Evolutionary conservation across 306 rosid genomes (phyloP), one percentile per base, ranked within the genome.

Genomic region (Myrica gale): DNA sequence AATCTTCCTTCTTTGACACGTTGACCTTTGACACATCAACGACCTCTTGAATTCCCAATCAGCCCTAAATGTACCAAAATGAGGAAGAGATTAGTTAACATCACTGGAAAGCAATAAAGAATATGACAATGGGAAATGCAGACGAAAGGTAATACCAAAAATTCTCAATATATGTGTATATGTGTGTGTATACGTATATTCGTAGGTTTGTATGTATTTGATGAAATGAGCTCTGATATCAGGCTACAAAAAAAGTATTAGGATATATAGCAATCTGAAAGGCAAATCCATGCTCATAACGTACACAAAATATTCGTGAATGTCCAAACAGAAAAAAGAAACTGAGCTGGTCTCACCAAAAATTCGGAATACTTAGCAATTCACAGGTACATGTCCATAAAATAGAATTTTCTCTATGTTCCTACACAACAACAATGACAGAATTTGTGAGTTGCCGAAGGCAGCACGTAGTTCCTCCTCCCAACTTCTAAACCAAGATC

Each of bases 371-470:
- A 47, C 50, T 79, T 82, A 84, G 67, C 86, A 92, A 71, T 72
- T 88, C 70, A 81, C 76, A 74, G 97, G 97, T 81, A 92, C 84
- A 26, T 96, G 97, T 51, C 97, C 97, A 15, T 91, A 92, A 84
- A 92, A 90, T 51, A 82, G 69, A 84, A 90, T 90, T 81, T 88
- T 86, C 84, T 87, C 88, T 20, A 92, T 81, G 79, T 92, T 72
- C 89, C 97, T 92, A 67, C 72, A 75, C 8, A 66, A 45, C 45
- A 69, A 45, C 20, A 63, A 73, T 72, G 43, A 57, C 46, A 75
- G 10, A 57, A 37, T 15, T 65, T 66, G 23, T 74, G 68, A 79
- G 63, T 72, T 79, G 56, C 73, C 44, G 55, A 68, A 56, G 41
- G 52, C 41, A 50, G 74, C 53, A 72, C 12, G 21, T 50, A 57